Conservation (phyloP, 129 eudicot species). For the Saussurea involucrata region DNA sequence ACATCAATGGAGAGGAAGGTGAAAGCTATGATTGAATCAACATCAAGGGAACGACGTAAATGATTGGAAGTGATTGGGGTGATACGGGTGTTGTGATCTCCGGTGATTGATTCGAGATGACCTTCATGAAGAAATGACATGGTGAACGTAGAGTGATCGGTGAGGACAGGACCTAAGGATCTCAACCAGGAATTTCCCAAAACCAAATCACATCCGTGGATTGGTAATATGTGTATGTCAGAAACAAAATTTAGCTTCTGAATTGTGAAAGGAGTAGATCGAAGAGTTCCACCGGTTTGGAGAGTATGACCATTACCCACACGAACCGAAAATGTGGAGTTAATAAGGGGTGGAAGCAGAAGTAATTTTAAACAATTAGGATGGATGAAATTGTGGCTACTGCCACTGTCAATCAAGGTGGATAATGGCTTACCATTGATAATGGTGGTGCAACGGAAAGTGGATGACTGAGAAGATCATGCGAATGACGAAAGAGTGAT, state of each 20-base stretch:
- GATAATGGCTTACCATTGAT: neutral
- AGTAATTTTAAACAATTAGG: neutral
- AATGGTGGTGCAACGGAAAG: neutral
- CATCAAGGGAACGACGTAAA: neutral
- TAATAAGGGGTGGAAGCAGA: neutral
- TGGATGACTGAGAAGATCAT: neutral
- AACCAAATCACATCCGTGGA: no score
- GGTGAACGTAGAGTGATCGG: neutral
- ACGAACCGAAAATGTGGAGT: neutral
- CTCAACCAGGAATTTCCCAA: neutral
- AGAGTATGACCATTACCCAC: neutral
- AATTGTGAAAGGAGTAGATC: neutral
- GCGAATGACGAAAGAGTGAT: neutral
- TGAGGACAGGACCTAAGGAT: neutral
- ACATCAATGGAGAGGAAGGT: neutral
- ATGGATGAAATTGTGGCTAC: neutral
- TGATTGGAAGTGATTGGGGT: neutral
- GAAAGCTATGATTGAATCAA: neutral
- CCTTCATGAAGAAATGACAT: neutral
- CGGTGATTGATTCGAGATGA: neutral
- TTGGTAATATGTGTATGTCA: neutral
- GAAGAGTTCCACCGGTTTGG: neutral
- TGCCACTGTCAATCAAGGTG: neutral
- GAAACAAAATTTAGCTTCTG: neutral
- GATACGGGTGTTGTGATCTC: neutral